These are phyloP conservation scores for Metschnikowia picachoensis DNA, from an alignment of 805 yeast species.

Conservation along the genomic window DNA sequence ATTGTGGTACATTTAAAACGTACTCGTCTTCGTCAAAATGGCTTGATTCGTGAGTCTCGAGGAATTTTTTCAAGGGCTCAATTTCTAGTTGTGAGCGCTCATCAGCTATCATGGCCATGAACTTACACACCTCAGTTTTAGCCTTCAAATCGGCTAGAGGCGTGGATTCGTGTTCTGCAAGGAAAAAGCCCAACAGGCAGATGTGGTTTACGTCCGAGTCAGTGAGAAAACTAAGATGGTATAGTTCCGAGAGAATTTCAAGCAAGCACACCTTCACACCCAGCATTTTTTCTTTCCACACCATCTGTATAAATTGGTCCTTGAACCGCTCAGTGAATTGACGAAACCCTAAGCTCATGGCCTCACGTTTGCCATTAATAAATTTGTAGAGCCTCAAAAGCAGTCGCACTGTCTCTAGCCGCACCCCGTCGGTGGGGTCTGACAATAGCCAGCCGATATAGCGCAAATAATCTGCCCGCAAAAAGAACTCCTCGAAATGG, in stretches of 20 bases:
- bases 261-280: conserved; percentile 49
- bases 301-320: conserved; percentile 59
- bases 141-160: conserved; percentile 22
- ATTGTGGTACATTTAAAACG: conserved; percentile 19
- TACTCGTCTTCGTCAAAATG: conserved; percentile 23
- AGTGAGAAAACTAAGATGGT: conserved; percentile 59
- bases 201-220: conserved; percentile 43
- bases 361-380: conserved; percentile 13
- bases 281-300: conserved; percentile 41
- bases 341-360: conserved; percentile 57
- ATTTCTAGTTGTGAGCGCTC: conserved; percentile 35
- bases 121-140: conserved; percentile 49
- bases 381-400: conserved; percentile 47
- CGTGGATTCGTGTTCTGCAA: conserved; percentile 8
- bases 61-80: conserved; percentile 31
- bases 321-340: conserved; percentile 78
- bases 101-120: conserved; percentile 43
- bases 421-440: conserved; percentile 59
- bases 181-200: conserved; percentile 19
- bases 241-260: conserved; percentile 53
- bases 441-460: conserved; percentile 83
- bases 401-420: conserved; percentile 59
- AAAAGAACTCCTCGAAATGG: conserved; percentile 64
- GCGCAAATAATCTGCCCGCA: conserved; percentile 65
- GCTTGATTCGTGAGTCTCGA: conserved; percentile 26